Conservation (phyloP, 1,284 basidiomycete species). For the Thelephora terrestris region DNA sequence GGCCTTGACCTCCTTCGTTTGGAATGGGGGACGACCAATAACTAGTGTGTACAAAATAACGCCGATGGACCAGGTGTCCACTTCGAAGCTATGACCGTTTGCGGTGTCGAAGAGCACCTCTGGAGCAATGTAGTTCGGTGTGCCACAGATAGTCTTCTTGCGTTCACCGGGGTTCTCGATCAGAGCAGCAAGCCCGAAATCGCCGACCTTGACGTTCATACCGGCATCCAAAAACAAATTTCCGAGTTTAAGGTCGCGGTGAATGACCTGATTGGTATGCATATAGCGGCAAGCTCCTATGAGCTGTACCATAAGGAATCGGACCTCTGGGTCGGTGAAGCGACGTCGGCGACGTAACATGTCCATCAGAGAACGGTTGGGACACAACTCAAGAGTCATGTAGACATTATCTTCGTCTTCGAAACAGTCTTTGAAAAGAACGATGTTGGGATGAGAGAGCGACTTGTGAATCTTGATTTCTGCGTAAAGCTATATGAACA, state of each 20-base stretch:
- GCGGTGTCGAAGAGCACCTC: conserved; percentile 95
- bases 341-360: conserved; percentile 82
- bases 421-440: conserved; percentile 89
- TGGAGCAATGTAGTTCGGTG: conserved; percentile 98
- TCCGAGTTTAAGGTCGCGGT: conserved; percentile 92
- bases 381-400: conserved; percentile 92
- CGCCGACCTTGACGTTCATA: conserved; percentile 96
- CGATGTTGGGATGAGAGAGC: conserved; percentile 88
- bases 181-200: conserved; percentile 94
- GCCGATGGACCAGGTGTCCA: conserved; percentile 96
- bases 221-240: conserved; percentile 89
- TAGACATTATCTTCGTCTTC: conserved; percentile 96
- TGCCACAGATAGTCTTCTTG: conserved; percentile 98
- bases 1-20: conserved; percentile 93
- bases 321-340: conserved; percentile 88
- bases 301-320: conserved; percentile 90
- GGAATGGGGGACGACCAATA: conserved; percentile 92
- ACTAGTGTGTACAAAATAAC: conserved; percentile 96
- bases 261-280: conserved; percentile 93
- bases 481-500: conserved; percentile 67
- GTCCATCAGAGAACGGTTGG: conserved; percentile 85
- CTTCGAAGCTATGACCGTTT: conserved; percentile 96
- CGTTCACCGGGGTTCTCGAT: conserved; percentile 94
- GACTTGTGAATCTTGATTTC: conserved; percentile 98
- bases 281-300: conserved; percentile 95